Conservation (phyloP, 345 rosid species). For the Hirschfeldia incana region DNA sequence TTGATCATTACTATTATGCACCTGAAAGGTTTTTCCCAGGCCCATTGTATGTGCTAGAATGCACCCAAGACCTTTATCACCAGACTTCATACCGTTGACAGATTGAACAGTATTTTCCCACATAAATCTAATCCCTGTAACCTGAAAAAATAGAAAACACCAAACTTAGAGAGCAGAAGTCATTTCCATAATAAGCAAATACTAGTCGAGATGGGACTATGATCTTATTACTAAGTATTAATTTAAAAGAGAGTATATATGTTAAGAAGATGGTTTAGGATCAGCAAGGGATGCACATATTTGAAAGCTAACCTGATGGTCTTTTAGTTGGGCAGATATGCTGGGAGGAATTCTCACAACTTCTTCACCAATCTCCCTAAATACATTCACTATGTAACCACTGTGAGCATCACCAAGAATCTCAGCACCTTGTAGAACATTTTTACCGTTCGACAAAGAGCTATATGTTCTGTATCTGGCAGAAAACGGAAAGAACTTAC, state of each 20-base stretch:
- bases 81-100: slow-evolving; percentile 72
- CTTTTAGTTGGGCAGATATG: slow-evolving; percentile 84
- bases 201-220: background rate
- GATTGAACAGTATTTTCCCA: slow-evolving; percentile 98
- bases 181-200: background rate
- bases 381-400: slow-evolving; percentile 96
- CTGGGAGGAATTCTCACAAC: slow-evolving; percentile 86
- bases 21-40: slow-evolving; percentile 99
- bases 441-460: slow-evolving; percentile 42
- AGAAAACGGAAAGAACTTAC: slow-evolving; percentile 84
- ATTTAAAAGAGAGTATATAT: background rate
- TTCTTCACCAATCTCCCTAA: slow-evolving; percentile 92
- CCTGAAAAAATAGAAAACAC: slow-evolving; percentile 53
- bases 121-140: slow-evolving; percentile 91
- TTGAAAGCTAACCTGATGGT: slow-evolving; percentile 74
- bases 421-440: slow-evolving; percentile 58
- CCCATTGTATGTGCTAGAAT: slow-evolving; percentile 99
- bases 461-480: slow-evolving; percentile 55
- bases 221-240: background rate
- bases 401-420: slow-evolving; percentile 78
- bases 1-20: slow-evolving; percentile 24
- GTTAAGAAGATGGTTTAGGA: background rate
- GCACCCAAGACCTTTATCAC: slow-evolving; percentile 98
- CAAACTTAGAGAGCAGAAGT: slow-evolving; percentile 25
- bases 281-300: slow-evolving; percentile 19